Percentiles rank a stretch among this genome's conserved stretches.
Conservation (phyloP, 225 moss, liverwort and hornwort species). For the Straminergon stramineum region DNA sequence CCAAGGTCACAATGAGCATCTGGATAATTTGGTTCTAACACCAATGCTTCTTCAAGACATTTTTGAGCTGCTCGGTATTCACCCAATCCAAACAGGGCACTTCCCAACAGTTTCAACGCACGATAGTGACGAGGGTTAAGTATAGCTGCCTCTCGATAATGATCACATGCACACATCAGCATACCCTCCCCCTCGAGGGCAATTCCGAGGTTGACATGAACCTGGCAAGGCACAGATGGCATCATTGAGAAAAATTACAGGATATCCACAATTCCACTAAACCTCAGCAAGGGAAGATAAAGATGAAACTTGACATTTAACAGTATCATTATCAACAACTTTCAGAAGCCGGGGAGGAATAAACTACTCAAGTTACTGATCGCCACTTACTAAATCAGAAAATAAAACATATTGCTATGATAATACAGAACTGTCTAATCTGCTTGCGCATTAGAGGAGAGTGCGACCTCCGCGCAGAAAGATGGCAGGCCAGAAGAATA, state of each 20-base stretch:
- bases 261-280: background rate
- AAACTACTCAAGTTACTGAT: background rate
- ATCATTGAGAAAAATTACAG: background rate
- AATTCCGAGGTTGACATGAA: slow-evolving; percentile 94
- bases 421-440: background rate
- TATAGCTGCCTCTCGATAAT: slow-evolving; percentile 95
- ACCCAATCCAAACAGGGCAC: slow-evolving; percentile 82
- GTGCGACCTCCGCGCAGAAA: background rate
- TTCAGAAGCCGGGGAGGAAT: background rate
- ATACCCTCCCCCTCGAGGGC: slow-evolving; percentile 93
- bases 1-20: slow-evolving; percentile 99
- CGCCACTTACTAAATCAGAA: background rate
- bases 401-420: background rate
- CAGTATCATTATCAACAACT: background rate
- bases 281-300: background rate
- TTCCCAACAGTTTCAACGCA: slow-evolving; percentile 86
- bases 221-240: slow-evolving; percentile 30
- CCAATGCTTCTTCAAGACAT: slow-evolving; percentile 70
- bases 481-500: background rate
- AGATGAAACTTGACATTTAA: background rate
- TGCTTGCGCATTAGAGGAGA: background rate
- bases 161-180: slow-evolving; percentile 94
- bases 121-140: slow-evolving; percentile 76
- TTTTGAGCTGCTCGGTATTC: slow-evolving; percentile 85
- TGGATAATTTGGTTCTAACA: slow-evolving; percentile 74